Evolutionary conservation across 1,139 yeast genomes (phyloP), one percentile per base, ranked within the genome.

Genomic region (Pichia sp.): DNA sequence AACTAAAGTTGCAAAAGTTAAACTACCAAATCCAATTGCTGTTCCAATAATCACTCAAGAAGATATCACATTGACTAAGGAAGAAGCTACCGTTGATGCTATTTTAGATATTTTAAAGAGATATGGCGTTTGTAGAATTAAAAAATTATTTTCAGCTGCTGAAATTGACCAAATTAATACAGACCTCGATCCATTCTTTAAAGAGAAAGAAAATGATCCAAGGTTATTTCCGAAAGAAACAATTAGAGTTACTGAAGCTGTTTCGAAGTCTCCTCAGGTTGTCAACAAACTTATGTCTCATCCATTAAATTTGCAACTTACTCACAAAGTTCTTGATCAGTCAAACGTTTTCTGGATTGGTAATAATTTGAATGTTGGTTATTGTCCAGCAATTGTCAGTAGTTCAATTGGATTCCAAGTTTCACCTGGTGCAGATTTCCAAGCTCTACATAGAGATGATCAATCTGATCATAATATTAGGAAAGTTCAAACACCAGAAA

Each of bases 371-470:
- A 48, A 48, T 34, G 36, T 48, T 29, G 51, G 47, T 6, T 33
- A 26, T 20, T 37, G 41, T 32, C 48, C 48, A 7, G 41, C 49
- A 20, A 40, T 34, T 32, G 49, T 46, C 10, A 41, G 33, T 33
- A 60, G 61, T 20, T 55, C 59, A 2, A 61, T 62, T 41, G 53
- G 60, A n/a, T 62, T 59, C 40, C 53, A 62, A 35, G 57, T 62
- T 38, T 62, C 64, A 0, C 63, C 64, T 1, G 55, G 55, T 33
- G 60, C 63, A 9, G 46, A 51, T 1, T 52, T 47, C 30, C 64
- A 60, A 47, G 53, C 54, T 6, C 47, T 56, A 25, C 64, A 60
- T 45, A 49, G 64, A 35, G 64, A 60, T 37, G 64, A 60, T 40
- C 64, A 60, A 37, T 55, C 59, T 11, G 53, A 56, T 37, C 53